A percentile compares a stretch with the other conserved stretches of the same genome.
phyloP scores from a whole-genome alignment of 306 rosid genomes.

The Albizia julibrissin region DNA sequence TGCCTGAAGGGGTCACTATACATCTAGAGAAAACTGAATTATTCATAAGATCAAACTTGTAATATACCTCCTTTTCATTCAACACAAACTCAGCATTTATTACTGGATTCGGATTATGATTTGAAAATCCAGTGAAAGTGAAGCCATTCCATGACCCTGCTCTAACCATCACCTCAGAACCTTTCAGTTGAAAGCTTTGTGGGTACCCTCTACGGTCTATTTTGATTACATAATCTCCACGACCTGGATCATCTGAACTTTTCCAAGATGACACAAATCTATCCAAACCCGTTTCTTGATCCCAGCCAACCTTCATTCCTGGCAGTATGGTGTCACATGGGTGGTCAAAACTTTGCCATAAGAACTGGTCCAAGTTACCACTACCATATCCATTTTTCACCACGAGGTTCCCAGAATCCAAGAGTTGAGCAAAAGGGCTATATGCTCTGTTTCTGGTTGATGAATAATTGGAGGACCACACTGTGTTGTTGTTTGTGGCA shows the following conservation, averaged over 20 bases:
- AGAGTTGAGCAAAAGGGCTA: conserved; percentile 18
- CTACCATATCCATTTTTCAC: background rate
- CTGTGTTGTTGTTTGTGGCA: conserved; percentile 6
- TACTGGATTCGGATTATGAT: background rate
- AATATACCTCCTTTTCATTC: conserved; percentile 21
- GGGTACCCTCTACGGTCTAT: conserved; percentile 11
- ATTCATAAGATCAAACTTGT: background rate
- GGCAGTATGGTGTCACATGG: conserved; percentile 26
- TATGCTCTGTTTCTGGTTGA: background rate
- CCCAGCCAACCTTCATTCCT: conserved; percentile 39
- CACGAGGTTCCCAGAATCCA: conserved; percentile 41
- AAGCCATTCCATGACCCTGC: conserved; percentile 33
- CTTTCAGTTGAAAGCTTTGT: background rate
- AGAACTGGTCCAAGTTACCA: background rate
- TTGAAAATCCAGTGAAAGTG: background rate
- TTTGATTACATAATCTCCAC: background rate
- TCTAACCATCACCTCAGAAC: background rate
- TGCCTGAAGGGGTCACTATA: background rate
- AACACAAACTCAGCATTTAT: background rate
- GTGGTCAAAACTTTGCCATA: conserved; percentile 42
- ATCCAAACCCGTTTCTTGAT: conserved; percentile 9
- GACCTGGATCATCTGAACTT: conserved; percentile 28
- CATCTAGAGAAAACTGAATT: conserved; percentile 16
- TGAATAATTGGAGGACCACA: conserved; percentile 37
- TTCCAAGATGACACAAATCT: conserved; percentile 30